Percentiles rank a stretch among this genome's conserved stretches.
Conservation (phyloP, 805 yeast species). For the Ogataea trehaloabstinens region DNA sequence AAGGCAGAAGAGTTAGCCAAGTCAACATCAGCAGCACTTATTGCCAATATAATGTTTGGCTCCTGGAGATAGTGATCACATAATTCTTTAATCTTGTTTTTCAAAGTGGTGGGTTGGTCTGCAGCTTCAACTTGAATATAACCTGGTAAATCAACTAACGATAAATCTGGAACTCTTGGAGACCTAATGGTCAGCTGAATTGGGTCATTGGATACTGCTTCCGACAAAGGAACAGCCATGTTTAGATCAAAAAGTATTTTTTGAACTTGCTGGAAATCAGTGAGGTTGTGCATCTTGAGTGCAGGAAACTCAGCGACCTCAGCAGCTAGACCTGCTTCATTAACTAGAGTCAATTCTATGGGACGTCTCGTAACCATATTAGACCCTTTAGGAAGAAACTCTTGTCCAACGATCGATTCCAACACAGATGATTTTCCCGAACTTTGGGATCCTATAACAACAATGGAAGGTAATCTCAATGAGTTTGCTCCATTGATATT, state of each 20-base stretch:
- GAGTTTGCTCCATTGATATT: conserved; percentile 72
- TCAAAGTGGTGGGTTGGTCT: conserved; percentile 87
- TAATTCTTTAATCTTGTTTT: conserved; percentile 70
- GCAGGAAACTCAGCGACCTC: conserved; percentile 95
- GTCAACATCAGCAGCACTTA: conserved; percentile 97
- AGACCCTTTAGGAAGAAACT: conserved; percentile 93
- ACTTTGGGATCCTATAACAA: conserved; percentile 95
- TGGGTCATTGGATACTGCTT: conserved; percentile 90
- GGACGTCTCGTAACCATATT: conserved; percentile 99
- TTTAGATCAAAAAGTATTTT: conserved; percentile 83
- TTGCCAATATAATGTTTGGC: conserved; percentile 93
- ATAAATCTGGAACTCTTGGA: conserved; percentile 86
- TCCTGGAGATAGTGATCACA: conserved; percentile 85
- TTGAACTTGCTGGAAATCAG: conserved; percentile 88
- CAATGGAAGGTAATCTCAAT: conserved; percentile 87
- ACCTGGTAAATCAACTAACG: conserved; percentile 95
- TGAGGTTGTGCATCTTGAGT: conserved; percentile 72
- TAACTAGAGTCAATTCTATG: conserved; percentile 87
- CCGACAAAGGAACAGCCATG: conserved; percentile 84
- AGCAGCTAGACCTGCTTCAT: conserved; percentile 74
- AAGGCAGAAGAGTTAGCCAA: conserved; percentile 94
- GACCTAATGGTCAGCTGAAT: conserved; percentile 89
- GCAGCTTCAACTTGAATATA: conserved; percentile 96
- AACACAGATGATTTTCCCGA: conserved; percentile 96
- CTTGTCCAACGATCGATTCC: conserved; percentile 97